Evolutionary conservation across 2,329 filamentous ascomycete genomes (phyloP).

Genomic region (Microdochium bolleyi): DNA sequence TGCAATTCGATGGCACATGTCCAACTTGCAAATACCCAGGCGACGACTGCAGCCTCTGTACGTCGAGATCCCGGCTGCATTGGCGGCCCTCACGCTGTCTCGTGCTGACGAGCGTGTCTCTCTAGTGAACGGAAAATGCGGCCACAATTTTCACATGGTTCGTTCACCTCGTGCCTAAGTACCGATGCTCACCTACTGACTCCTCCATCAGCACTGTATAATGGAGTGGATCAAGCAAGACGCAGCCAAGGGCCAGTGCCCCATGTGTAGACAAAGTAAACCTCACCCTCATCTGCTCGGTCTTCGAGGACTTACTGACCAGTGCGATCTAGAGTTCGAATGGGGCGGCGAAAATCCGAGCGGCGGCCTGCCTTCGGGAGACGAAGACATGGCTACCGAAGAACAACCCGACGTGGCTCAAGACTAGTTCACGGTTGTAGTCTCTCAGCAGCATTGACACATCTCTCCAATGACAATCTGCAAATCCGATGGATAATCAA

Average conservation of each 20-base stretch:
- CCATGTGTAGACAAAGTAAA: conserved; percentile 93
- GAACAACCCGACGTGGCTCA: not conserved
- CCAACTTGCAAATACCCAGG: conserved; percentile 97
- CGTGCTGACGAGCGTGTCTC: conserved; percentile 3
- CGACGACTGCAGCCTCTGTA: conserved; percentile 88
- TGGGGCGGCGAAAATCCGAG: conserved; percentile 13
- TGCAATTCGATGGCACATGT: conserved; percentile 95
- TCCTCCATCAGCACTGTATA: conserved; percentile 70
- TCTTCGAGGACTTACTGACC: not conserved
- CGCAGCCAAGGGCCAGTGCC: conserved; percentile 84
- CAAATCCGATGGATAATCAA: too few species aligned
- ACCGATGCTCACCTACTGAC: conserved; percentile 10
- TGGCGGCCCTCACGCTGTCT: not conserved
- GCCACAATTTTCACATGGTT: conserved; percentile 97
- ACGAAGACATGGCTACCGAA: conserved; percentile 1
- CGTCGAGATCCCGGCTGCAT: conserved; percentile 22
- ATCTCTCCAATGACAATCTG: too few species aligned
- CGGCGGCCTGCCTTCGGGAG: not conserved
- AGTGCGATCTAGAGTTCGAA: conserved; percentile 18
- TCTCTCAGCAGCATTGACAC: too few species aligned
- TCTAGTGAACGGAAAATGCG: conserved; percentile 88
- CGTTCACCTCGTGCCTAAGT: conserved; percentile 11
- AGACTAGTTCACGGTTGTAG: not conserved
- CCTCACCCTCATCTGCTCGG: conserved; percentile 1
- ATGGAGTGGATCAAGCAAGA: conserved; percentile 95